phyloP scores from a whole-genome alignment of 306 rosid genomes.

The Cucumis hystrix region DNA sequence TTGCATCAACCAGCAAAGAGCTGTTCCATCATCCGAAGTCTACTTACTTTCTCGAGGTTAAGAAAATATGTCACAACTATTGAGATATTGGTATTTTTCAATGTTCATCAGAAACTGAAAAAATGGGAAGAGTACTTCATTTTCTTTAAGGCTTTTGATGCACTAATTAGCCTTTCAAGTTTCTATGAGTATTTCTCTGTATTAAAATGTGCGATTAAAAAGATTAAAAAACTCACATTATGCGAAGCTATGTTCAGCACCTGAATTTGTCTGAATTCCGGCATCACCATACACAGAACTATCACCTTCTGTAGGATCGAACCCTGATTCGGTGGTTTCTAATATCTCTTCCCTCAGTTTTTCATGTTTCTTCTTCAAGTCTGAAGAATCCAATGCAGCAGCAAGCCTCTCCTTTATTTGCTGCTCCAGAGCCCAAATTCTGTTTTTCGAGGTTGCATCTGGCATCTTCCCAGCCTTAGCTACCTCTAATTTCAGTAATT shows the following conservation, averaged over 20 bases:
- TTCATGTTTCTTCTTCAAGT: slow-evolving; percentile 55
- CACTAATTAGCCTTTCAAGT: neutral
- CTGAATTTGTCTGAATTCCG: slow-evolving; percentile 25
- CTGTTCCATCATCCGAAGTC: neutral
- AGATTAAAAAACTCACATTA: slow-evolving; percentile 48
- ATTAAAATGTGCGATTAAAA: neutral
- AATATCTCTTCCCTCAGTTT: slow-evolving; percentile 37
- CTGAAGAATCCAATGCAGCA: slow-evolving; percentile 43
- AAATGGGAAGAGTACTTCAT: neutral
- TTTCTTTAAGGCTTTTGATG: neutral
- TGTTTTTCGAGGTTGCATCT: slow-evolving; percentile 37
- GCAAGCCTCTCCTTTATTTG: slow-evolving; percentile 48
- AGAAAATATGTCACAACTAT: neutral
- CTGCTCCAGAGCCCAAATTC: slow-evolving; percentile 49
- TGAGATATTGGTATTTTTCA: neutral
- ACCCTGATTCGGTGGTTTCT: slow-evolving; percentile 19
- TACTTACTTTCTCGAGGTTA: neutral
- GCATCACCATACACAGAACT: slow-evolving; percentile 17
- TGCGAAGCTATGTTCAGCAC: slow-evolving; percentile 27
- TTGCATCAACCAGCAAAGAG: neutral
- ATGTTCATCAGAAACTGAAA: neutral
- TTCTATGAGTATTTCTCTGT: neutral
- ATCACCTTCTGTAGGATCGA: slow-evolving; percentile 13
- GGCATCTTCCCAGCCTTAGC: slow-evolving; percentile 55
- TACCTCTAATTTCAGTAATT: slow-evolving; percentile 49